phyloP scores from a whole-genome alignment of 371 early-diverging fungal genomes.

The Haplosporangium sp. region DNA sequence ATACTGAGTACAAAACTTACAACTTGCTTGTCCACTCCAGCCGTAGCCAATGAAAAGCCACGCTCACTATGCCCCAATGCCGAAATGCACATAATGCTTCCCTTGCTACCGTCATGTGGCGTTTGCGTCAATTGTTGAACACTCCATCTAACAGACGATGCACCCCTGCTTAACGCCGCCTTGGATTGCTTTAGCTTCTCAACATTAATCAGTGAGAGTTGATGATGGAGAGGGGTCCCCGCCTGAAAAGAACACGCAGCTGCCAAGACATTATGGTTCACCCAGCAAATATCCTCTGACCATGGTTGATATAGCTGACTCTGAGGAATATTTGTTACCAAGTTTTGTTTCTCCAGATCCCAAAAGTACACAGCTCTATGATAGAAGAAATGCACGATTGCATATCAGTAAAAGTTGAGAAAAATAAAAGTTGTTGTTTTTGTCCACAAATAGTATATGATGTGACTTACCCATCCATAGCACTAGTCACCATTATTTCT shows the following conservation, averaged over 20 bases:
- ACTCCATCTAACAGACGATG: constrained; percentile 11
- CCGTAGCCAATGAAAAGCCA: constrained; percentile 35
- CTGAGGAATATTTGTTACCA: constrained; percentile 26
- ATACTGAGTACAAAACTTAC: constrained; percentile 16
- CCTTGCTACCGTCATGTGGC: constrained; percentile 38
- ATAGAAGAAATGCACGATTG: no score
- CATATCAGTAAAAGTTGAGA: not conserved
- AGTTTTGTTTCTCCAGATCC: constrained; percentile 29
- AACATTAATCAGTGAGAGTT: constrained; percentile 35
- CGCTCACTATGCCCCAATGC: constrained; percentile 9
- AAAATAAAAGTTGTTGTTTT: not conserved
- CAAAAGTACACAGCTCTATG: constrained; percentile 40
- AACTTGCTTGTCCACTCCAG: constrained; percentile 41
- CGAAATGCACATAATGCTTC: constrained; percentile 36
- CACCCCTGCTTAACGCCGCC: not conserved
- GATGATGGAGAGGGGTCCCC: constrained; percentile 19
- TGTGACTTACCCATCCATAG: constrained; percentile 5
- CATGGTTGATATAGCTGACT: constrained; percentile 31
- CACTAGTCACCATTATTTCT: constrained; percentile 46
- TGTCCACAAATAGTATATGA: not conserved
- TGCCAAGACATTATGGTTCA: constrained; percentile 35
- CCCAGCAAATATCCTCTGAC: constrained; percentile 55
- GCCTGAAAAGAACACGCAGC: constrained; percentile 37
- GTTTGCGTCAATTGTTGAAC: constrained; percentile 20
- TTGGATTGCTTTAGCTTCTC: constrained; percentile 5